Conservation (phyloP, 306 rosid species). For the Acacia acuminata region DNA sequence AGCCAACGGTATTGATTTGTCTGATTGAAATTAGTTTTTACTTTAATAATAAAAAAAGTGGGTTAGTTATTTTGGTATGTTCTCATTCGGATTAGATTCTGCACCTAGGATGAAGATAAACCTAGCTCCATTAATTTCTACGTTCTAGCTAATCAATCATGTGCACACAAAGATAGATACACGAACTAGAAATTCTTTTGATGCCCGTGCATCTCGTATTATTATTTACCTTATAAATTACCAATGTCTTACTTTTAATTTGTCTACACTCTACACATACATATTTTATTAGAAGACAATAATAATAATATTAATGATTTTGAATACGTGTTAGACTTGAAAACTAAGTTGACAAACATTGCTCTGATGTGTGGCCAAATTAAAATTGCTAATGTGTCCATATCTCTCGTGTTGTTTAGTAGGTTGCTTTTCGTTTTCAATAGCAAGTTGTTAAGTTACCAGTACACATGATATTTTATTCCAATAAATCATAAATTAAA, state of each 20-base stretch:
- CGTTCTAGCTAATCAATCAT: neutral
- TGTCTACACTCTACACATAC: neutral
- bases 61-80: neutral
- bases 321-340: neutral
- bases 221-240: neutral
- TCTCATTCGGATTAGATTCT: constrained; percentile 33
- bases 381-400: too few species aligned
- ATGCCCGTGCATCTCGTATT: neutral
- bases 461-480: too few species aligned
- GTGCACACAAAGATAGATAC: constrained; percentile 15
- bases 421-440: neutral
- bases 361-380: neutral
- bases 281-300: neutral
- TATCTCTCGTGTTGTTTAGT: neutral
- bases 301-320: neutral
- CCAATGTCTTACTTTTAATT: neutral
- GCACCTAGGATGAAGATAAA: constrained; percentile 19
- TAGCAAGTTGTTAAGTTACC: neutral
- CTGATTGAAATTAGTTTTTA: neutral
- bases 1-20: neutral
- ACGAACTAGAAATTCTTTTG: constrained; percentile 13
- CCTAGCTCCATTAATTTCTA: neutral
- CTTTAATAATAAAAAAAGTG: neutral
- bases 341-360: neutral
- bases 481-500: too few species aligned